phyloP scores from a whole-genome alignment of 257 asterid genomes.

The Datura wrightii region DNA sequence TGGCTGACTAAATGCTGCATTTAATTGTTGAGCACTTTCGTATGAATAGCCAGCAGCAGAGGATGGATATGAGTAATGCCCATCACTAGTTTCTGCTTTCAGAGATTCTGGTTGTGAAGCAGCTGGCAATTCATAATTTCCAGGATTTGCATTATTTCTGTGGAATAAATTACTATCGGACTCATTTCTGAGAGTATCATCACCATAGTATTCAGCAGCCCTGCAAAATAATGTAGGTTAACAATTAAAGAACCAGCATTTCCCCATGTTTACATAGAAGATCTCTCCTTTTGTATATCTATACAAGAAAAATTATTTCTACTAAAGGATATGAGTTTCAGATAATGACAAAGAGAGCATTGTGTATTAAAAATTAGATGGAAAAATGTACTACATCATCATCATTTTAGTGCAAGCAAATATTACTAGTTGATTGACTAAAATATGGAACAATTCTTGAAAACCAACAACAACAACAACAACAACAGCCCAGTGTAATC shows the following conservation, averaged over 20 bases:
- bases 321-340: background rate
- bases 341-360: constrained; percentile 12
- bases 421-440: background rate
- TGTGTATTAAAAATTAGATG: background rate
- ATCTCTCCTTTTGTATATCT: background rate
- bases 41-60: constrained; percentile 61
- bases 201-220: constrained; percentile 61
- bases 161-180: constrained; percentile 63
- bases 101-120: constrained; percentile 67
- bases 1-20: constrained; percentile 54
- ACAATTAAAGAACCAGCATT: constrained; percentile 16
- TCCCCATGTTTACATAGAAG: constrained; percentile 26
- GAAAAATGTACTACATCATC: background rate
- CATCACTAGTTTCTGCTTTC: constrained; percentile 65
- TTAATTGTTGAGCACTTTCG: constrained; percentile 60
- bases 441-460: constrained; percentile 1
- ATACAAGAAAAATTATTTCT: background rate
- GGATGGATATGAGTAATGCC: constrained; percentile 63
- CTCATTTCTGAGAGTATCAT: constrained; percentile 59
- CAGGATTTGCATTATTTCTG: constrained; percentile 52
- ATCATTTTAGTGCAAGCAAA: constrained; percentile 14
- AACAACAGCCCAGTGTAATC: too few relatives aligned
- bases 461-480: background rate
- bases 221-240: constrained; percentile 46
- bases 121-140: constrained; percentile 62